Evolutionary conservation across 2,329 filamentous ascomycete genomes (phyloP).

Genomic region (Penicillium oxalicum): DNA sequence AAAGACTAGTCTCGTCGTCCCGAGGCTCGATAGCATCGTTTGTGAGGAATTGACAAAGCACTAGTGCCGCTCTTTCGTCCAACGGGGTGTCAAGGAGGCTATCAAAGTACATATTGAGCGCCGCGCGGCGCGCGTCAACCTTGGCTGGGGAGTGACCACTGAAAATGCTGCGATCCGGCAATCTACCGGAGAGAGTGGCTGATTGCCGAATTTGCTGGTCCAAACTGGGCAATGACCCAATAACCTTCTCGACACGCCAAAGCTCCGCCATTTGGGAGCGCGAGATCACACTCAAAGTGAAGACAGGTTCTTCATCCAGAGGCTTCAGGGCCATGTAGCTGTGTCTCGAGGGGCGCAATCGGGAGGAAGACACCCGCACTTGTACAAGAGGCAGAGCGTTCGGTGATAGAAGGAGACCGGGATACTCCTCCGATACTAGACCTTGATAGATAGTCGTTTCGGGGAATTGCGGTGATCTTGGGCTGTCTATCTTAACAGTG

Average conservation of each 20-base stretch:
- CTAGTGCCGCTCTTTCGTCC: slow-evolving; percentile 67
- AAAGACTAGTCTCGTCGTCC: slow-evolving; percentile 49
- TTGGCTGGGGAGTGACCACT: slow-evolving; percentile 89
- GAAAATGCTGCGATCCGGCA: slow-evolving; percentile 82
- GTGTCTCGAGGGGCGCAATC: slow-evolving; percentile 84
- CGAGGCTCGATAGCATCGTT: slow-evolving; percentile 54
- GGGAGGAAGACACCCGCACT: slow-evolving; percentile 83
- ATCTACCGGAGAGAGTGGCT: slow-evolving; percentile 63
- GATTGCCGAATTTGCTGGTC: slow-evolving; percentile 75
- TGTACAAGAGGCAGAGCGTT: slow-evolving; percentile 82
- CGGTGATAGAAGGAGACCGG: slow-evolving; percentile 76
- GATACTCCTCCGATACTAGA: slow-evolving; percentile 77
- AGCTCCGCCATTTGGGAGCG: slow-evolving; percentile 62
- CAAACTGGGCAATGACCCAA: slow-evolving; percentile 69
- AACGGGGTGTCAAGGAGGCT: slow-evolving; percentile 76
- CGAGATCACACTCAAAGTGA: slow-evolving; percentile 79
- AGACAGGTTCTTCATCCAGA: slow-evolving; percentile 86
- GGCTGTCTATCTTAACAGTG: slow-evolving; percentile 31
- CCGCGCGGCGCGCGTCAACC: slow-evolving; percentile 75
- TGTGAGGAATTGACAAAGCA: slow-evolving; percentile 82
- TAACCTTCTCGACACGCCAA: slow-evolving; percentile 93
- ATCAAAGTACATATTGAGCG: slow-evolving; percentile 80
- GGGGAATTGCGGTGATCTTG: slow-evolving; percentile 22
- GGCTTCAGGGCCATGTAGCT: slow-evolving; percentile 76
- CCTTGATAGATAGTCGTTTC: slow-evolving; percentile 62